Base-by-base conservation (phyloP, 2,329 filamentous ascomycete genomes). In the Diaporthe velutina region DNA sequence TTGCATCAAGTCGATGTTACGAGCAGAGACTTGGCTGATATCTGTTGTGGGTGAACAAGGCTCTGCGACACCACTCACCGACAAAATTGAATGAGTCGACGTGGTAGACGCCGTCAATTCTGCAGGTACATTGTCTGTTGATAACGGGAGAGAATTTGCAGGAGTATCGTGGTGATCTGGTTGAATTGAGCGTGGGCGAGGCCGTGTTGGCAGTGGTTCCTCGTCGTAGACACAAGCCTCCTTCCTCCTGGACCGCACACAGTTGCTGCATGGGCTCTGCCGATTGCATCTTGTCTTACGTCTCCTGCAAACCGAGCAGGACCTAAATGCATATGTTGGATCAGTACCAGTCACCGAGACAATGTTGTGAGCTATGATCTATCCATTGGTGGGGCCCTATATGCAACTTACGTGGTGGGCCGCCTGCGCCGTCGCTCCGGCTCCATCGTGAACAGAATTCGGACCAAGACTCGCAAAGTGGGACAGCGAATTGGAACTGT, bases 221-320 rank as follows among this genome's bases (percentile, higher is more conserved):
- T 60, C 79, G 4, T 75, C 64, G 58, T 85, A 86, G 7, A 81
- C 73, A 71, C 85, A 86, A 1, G 78, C 76, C 28, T 72, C 60
- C 8, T 78, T 79, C 5, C 73, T 83, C 73, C 80, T 83, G n/a
- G 84, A 83, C 22, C 82, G 81, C 6, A 83, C 68, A 64, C 85
- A 87, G 71, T 86, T 86, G 75, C 80, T 81, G 76, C 86, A 87
- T 0, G 86, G 86, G 5, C 75, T 76, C n/a, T 83, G 80, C 22
- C 84, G 80, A 71, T 87, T 82, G 70, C 86, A 87, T 33, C 82
- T 81, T 42, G 86, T 83, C 76, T 87, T 87, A 52, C 85, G 83
- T 22, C 80, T 81, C 12, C 86, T 80, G 73, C 86, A 87, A 8
- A 85, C 80, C 10, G 81, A 79, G 70, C 85, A 87, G 1, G 85